These are phyloP conservation scores for Linanthus parryae DNA, from an alignment of 148 eudicot genomes.

Conservation along the genomic window DNA sequence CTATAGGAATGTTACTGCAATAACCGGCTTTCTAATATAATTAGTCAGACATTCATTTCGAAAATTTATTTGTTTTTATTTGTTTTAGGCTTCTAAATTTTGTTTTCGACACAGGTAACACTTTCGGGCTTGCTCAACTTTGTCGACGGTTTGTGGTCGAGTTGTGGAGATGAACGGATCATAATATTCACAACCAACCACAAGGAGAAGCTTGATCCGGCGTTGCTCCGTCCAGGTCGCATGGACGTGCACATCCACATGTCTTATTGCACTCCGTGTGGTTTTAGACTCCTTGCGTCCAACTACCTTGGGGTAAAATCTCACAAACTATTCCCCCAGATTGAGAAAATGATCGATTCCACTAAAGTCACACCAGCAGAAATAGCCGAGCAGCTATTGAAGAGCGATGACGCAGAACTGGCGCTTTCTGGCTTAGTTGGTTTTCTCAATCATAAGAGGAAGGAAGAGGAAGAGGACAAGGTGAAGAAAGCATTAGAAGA, in stretches of 20 bases:
- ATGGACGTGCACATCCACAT: constrained; percentile 79
- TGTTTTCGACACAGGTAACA: constrained; percentile 33
- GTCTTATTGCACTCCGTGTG: constrained; percentile 57
- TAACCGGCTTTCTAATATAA: too few relatives aligned
- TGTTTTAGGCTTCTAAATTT: too few relatives aligned
- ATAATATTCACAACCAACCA: constrained; percentile 74
- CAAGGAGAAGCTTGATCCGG: constrained; percentile 64
- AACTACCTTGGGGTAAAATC: constrained; percentile 41
- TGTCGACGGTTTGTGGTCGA: constrained; percentile 70
- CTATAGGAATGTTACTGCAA: too few relatives aligned
- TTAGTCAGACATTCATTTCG: too few relatives aligned
- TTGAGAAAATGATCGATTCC: constrained; percentile 18
- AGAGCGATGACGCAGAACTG: constrained; percentile 27
- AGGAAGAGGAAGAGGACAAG: constrained; percentile 11
- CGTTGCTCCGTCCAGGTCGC: constrained; percentile 62
- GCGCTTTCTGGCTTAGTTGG: constrained; percentile 25
- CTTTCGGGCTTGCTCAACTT: constrained; percentile 63
- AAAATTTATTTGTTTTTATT: too few relatives aligned
- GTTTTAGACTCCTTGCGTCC: constrained; percentile 47
- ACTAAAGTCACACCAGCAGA: constrained; percentile 43
- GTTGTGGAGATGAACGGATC: constrained; percentile 73
- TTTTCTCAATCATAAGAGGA: constrained; percentile 25
- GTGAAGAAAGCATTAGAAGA: too few relatives aligned
- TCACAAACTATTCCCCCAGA: constrained; percentile 25
- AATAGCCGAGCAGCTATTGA: constrained; percentile 38